Evolutionary conservation across 169 alveolate species (phyloP).

Genomic region (Blepharisma undulans): DNA sequence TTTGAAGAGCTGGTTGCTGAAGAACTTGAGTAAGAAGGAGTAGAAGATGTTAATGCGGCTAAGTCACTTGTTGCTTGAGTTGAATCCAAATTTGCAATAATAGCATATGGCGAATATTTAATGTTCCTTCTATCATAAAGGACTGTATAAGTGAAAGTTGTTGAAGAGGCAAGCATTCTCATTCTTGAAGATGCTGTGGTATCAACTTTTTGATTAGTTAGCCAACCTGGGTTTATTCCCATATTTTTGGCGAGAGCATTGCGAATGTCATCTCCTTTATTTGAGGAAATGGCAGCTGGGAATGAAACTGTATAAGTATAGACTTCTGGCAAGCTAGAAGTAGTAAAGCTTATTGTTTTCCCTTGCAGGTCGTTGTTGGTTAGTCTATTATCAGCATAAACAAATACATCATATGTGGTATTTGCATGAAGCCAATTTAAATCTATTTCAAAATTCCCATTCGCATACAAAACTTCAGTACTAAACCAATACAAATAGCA

Average conservation of each 20-base stretch:
- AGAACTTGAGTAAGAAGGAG: background rate
- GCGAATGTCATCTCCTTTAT: background rate
- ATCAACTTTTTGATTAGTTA: background rate
- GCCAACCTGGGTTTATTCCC: slow-evolving; percentile 2
- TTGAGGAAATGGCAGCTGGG: background rate
- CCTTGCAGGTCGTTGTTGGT: background rate
- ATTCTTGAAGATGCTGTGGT: background rate
- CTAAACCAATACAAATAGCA: background rate
- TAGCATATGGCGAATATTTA: background rate
- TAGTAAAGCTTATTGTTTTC: background rate
- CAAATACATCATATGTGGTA: background rate
- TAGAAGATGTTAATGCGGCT: background rate
- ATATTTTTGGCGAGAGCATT: background rate
- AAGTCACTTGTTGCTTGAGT: background rate
- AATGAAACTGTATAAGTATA: background rate
- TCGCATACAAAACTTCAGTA: background rate
- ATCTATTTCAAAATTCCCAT: background rate
- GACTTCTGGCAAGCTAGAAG: background rate
- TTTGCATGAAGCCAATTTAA: background rate
- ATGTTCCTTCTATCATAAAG: background rate
- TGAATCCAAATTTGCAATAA: background rate
- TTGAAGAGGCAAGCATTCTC: background rate
- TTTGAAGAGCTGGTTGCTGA: background rate
- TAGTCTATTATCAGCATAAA: background rate
- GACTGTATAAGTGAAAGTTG: background rate